phyloP scores from a whole-genome alignment of 495 filamentous ascomycete species.

The Jackrogersella multiformis region DNA sequence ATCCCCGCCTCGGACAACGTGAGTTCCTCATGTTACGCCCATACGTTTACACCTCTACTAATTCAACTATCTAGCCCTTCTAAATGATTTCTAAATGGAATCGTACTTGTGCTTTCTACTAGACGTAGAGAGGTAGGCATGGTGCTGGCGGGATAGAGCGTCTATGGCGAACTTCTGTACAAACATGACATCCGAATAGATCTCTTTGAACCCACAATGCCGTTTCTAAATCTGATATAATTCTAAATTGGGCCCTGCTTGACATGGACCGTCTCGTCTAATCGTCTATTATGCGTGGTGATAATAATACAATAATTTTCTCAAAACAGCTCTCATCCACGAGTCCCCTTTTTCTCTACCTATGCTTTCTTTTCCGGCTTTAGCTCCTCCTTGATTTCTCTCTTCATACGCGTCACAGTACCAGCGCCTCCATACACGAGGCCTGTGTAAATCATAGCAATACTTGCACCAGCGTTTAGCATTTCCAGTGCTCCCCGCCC shows the following conservation, averaged over 20 bases:
- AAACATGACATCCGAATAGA: slow-evolving; percentile 45
- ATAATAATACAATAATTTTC: slow-evolving; percentile 30
- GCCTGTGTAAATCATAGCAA: slow-evolving; percentile 84
- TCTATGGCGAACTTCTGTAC: slow-evolving; percentile 38
- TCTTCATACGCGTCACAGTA: slow-evolving; percentile 85
- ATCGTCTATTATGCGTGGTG: slow-evolving; percentile 30
- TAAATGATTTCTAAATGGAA: slow-evolving; percentile 56
- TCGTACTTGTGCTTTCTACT: slow-evolving; percentile 19
- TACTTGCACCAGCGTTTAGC: slow-evolving; percentile 83
- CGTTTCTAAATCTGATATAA: slow-evolving; percentile 12
- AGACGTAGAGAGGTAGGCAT: slow-evolving; percentile 15
- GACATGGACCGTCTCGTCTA: slow-evolving; percentile 26
- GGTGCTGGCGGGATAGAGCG: slow-evolving; percentile 32
- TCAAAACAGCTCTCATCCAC: slow-evolving; percentile 5
- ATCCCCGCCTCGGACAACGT: slow-evolving; percentile 69
- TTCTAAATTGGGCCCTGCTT: slow-evolving; percentile 11
- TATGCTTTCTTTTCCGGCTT: slow-evolving; percentile 19
- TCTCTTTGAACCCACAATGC: slow-evolving; percentile 29
- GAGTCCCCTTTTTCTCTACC: slow-evolving; percentile 4
- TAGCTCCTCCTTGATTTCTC: slow-evolving; percentile 73
- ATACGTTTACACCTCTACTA: background rate
- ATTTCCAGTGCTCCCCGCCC: slow-evolving; percentile 82
- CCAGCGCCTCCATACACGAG: slow-evolving; percentile 87
- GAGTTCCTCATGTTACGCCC: slow-evolving; percentile 22
- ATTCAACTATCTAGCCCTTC: slow-evolving; percentile 51